phyloP scores from a whole-genome alignment of 2,329 filamentous ascomycete genomes.

The Hypoxylon sp. region DNA sequence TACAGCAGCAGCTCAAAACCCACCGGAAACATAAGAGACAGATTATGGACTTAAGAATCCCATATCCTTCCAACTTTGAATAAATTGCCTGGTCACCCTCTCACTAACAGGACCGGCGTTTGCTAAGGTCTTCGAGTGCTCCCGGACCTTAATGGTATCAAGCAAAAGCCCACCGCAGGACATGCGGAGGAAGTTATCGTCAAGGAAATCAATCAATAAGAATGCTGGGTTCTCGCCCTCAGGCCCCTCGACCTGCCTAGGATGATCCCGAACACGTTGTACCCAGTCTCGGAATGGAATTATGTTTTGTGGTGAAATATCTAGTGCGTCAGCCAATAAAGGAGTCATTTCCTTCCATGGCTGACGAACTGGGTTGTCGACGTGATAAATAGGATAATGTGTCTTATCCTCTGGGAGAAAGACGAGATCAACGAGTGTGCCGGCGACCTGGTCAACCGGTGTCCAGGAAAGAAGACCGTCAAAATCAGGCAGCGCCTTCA shows the following conservation, averaged over 20 bases:
- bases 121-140: slow-evolving; percentile 47
- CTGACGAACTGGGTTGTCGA: slow-evolving; percentile 52
- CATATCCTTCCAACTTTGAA: slow-evolving; percentile 46
- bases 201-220: slow-evolving; percentile 50
- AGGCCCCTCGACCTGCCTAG: slow-evolving; percentile 35
- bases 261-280: slow-evolving; percentile 43
- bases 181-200: slow-evolving; percentile 51
- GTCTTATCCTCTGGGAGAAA: slow-evolving; percentile 26
- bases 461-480: slow-evolving; percentile 59
- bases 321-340: slow-evolving; percentile 44
- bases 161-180: slow-evolving; percentile 51
- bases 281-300: slow-evolving; percentile 52
- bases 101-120: slow-evolving; percentile 43
- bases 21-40: slow-evolving; percentile 6
- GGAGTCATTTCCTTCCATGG: slow-evolving; percentile 47
- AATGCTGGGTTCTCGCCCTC: slow-evolving; percentile 48
- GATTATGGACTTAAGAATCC: slow-evolving; percentile 42
- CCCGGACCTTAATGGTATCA: slow-evolving; percentile 44
- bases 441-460: slow-evolving; percentile 58
- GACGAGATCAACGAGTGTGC: slow-evolving; percentile 47
- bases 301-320: slow-evolving; percentile 38
- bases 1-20: slow-evolving; percentile 9
- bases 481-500: slow-evolving; percentile 59
- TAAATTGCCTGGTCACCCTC: slow-evolving; percentile 40
- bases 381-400: slow-evolving; percentile 48